A percentile compares a stretch with the other conserved stretches of the same genome.
Evolutionary conservation across 2,329 filamentous ascomycete genomes (phyloP).

Genomic region (Venturia aucupariae): DNA sequence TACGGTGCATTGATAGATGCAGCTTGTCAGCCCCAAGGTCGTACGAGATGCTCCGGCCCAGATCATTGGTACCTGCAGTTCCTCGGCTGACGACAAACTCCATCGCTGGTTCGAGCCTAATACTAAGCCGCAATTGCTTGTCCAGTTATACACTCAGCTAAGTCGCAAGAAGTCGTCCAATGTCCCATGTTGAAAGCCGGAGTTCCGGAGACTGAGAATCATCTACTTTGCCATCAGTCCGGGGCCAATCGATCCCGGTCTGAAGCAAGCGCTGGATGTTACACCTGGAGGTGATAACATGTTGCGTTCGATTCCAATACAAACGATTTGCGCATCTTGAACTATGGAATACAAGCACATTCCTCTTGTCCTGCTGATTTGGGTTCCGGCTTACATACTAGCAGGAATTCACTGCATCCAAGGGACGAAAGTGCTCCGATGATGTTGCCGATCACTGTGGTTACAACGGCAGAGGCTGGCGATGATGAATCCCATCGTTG

Average conservation of each 20-base stretch:
- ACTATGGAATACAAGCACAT: not conserved
- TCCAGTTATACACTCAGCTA: not conserved
- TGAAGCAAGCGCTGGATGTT: not conserved
- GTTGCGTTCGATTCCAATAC: not conserved
- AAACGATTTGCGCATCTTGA: not conserved
- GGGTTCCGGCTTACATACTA: not conserved
- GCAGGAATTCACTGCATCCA: not conserved
- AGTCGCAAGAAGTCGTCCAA: not conserved
- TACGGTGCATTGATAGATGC: not conserved
- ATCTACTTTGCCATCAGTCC: not conserved
- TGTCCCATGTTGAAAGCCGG: not conserved
- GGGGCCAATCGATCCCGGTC: not conserved
- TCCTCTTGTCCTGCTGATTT: not conserved
- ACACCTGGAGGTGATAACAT: not conserved
- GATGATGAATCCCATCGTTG: not conserved
- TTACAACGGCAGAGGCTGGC: not conserved
- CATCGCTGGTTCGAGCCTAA: not conserved
- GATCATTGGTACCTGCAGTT: not conserved
- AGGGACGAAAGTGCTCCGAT: not conserved
- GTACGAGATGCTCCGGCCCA: not conserved
- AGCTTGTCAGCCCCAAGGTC: not conserved
- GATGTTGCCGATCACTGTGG: not conserved
- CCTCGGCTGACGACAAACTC: not conserved
- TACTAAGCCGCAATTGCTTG: not conserved
- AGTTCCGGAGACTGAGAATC: not conserved